Evolutionary conservation across 192 early-diverging fungal species (phyloP).

Genomic region (Bifiguratus adelaidae): DNA sequence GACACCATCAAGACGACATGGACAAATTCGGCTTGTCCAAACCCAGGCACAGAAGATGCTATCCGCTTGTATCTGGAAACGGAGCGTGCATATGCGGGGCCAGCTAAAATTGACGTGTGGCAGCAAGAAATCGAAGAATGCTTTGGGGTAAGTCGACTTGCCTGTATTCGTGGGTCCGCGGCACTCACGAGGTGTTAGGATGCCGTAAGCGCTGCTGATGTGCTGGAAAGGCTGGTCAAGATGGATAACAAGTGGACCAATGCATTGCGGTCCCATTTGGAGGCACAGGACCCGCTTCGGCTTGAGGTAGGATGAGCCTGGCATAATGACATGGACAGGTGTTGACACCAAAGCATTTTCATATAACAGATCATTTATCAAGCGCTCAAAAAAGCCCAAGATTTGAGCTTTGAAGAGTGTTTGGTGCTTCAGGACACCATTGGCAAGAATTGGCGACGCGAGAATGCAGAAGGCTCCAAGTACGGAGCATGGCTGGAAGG

Average conservation of each 20-base stretch:
- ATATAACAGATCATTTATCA: conserved; percentile 1
- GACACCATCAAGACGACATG: conserved; percentile 23
- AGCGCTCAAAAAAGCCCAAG: not conserved
- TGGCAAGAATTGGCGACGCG: conserved; percentile 1
- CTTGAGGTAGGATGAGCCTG: conserved; percentile 16
- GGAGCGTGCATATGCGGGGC: conserved; percentile 31
- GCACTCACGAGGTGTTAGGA: no score
- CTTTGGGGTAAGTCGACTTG: conserved; percentile 19
- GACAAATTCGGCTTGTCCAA: conserved; percentile 30
- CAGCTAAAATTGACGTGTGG: conserved; percentile 35
- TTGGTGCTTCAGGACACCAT: not conserved
- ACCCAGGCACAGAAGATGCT: conserved; percentile 25
- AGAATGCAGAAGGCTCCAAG: not conserved
- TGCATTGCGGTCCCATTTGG: conserved; percentile 22
- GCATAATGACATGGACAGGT: not conserved
- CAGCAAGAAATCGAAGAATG: conserved; percentile 25
- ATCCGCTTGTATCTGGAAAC: conserved; percentile 26
- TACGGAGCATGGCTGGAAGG: not conserved
- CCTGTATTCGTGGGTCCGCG: no score
- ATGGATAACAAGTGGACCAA: conserved; percentile 27
- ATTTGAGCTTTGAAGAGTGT: not conserved
- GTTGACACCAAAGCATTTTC: not conserved
- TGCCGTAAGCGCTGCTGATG: conserved; percentile 8
- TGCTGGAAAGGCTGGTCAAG: conserved; percentile 17
- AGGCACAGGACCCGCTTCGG: conserved; percentile 13